phyloP scores from a whole-genome alignment of 2,329 filamentous ascomycete genomes.

The Periconia macrospinosa region DNA sequence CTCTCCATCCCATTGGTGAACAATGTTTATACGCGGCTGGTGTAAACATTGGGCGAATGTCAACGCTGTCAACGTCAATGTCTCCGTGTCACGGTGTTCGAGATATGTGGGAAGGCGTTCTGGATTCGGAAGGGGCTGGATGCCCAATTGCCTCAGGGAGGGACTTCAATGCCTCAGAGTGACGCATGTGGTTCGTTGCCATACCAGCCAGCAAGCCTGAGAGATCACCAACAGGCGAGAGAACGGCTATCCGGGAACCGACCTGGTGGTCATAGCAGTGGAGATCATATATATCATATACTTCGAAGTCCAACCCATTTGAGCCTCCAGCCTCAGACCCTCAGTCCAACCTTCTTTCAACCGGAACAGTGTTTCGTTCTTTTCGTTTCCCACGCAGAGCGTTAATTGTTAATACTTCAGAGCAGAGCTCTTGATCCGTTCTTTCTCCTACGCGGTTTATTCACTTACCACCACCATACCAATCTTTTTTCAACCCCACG shows the following conservation, averaged over 20 bases:
- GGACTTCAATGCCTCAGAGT: constrained; percentile 1
- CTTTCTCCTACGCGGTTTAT: constrained; percentile 8
- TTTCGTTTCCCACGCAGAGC: constrained; percentile 22
- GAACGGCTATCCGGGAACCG: neutral
- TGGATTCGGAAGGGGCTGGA: constrained; percentile 3
- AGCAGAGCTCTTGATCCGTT: constrained; percentile 25
- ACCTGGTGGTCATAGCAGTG: constrained; percentile 6
- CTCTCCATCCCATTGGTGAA: neutral
- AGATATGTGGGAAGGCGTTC: constrained; percentile 14
- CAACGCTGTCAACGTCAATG: neutral
- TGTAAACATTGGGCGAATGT: constrained; percentile 8
- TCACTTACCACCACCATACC: constrained; percentile 5
- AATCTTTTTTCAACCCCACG: neutral
- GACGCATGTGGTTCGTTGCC: neutral
- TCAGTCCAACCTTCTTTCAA: constrained; percentile 2
- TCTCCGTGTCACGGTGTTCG: constrained; percentile 13
- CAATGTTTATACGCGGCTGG: constrained; percentile 13
- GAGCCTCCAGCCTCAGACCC: constrained; percentile 10
- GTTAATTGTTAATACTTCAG: constrained; percentile 22
- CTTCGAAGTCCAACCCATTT: neutral
- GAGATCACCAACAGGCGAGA: neutral
- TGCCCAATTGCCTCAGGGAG: constrained; percentile 15
- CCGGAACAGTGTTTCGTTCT: constrained; percentile 7
- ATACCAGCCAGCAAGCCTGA: neutral
- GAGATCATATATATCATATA: constrained; percentile 1